Conservation (phyloP, 805 yeast species). For the Yamadazyma ubonensis region DNA sequence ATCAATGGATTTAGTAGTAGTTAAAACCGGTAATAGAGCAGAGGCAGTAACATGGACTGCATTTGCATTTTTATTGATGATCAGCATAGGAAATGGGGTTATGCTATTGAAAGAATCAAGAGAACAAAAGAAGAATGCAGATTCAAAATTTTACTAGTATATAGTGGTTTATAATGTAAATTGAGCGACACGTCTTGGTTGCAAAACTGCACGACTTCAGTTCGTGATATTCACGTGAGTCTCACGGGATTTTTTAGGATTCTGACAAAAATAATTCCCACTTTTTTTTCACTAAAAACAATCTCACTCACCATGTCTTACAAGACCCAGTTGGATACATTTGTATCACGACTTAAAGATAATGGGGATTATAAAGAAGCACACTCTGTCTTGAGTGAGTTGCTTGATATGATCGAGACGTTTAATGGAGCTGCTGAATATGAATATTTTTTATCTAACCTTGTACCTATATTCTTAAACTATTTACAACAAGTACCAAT, state of each 20-base stretch:
- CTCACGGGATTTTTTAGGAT: slow-evolving; percentile 12
- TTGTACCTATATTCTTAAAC: slow-evolving; percentile 68
- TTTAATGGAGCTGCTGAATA: slow-evolving; percentile 81
- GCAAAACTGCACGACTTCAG: too few species aligned
- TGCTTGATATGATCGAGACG: slow-evolving; percentile 83
- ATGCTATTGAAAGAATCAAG: slow-evolving; percentile 25
- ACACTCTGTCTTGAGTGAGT: slow-evolving; percentile 72
- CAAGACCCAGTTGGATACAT: slow-evolving; percentile 61
- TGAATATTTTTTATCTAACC: slow-evolving; percentile 64
- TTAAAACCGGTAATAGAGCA: slow-evolving; percentile 50
- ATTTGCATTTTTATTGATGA: slow-evolving; percentile 47
- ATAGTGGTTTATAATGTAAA: neutral
- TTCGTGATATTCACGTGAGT: neutral
- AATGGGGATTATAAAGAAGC: slow-evolving; percentile 56
- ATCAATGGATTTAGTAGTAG: slow-evolving; percentile 49
- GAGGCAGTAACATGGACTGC: slow-evolving; percentile 61
- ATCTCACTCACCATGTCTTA: slow-evolving; percentile 35
- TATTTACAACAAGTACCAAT: slow-evolving; percentile 68
- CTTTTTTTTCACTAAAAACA: slow-evolving; percentile 17
- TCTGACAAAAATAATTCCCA: slow-evolving; percentile 20
- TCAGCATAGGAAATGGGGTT: slow-evolving; percentile 36
- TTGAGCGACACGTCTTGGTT: too few species aligned
- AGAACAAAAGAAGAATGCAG: slow-evolving; percentile 8
- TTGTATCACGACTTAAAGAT: slow-evolving; percentile 62
- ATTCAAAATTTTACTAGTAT: slow-evolving; percentile 2